These are phyloP conservation scores for Xylaria sp. DNA, from an alignment of 2,329 filamentous ascomycete species.

Conservation along the genomic window DNA sequence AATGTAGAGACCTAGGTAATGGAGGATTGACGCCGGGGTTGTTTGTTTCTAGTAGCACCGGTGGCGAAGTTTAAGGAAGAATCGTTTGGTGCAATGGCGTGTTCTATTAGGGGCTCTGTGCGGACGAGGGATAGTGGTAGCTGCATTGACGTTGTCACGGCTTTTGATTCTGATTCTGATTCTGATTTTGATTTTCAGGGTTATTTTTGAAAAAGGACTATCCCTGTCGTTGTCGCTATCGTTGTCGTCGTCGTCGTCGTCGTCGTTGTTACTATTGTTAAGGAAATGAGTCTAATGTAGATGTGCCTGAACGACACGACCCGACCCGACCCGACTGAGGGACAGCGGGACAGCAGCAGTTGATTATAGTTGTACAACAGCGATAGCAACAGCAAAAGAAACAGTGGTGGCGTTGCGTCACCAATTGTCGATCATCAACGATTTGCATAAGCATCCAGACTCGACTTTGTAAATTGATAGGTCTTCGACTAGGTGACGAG, in stretches of 20 bases:
- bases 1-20: not conserved
- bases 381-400: not conserved
- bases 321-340: conserved; percentile 5
- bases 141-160: not conserved
- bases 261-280: too few relatives aligned
- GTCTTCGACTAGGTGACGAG: conserved; percentile 15
- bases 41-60: not conserved
- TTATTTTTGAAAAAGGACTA: too few relatives aligned
- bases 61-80: not conserved
- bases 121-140: not conserved
- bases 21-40: not conserved
- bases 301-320: conserved; percentile 2
- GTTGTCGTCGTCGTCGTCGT: not conserved
- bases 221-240: not conserved
- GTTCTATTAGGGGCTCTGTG: not conserved
- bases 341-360: too few relatives aligned
- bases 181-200: too few relatives aligned
- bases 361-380: conserved; percentile 4
- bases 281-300: not conserved
- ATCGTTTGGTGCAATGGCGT: not conserved
- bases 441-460: not conserved
- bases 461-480: conserved; percentile 18
- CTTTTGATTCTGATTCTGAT: too few relatives aligned
- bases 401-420: conserved; percentile 19
- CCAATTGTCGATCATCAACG: not conserved